phyloP scores from a whole-genome alignment of 2,329 filamentous ascomycete species.

The Fusarium circinatum region DNA sequence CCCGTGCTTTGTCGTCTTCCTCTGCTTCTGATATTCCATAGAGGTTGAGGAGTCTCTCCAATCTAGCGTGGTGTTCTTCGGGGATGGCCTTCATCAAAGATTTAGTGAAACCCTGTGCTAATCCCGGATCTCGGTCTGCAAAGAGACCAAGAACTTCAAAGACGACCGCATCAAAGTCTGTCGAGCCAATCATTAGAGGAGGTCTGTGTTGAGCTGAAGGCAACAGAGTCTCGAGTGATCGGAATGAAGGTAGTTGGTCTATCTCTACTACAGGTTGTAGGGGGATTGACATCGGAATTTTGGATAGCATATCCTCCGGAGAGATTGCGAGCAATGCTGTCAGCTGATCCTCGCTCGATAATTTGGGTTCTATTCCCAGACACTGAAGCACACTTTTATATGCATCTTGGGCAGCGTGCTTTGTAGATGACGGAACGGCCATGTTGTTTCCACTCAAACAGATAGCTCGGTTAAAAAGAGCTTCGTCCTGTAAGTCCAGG shows the following conservation, averaged over 20 bases:
- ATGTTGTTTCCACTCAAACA: constrained; percentile 1
- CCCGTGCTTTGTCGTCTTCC: accelerated
- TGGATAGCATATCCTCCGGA: background rate
- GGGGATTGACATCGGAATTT: background rate
- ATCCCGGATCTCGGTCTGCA: background rate
- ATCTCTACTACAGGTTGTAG: background rate
- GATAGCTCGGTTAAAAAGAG: background rate
- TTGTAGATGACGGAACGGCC: background rate
- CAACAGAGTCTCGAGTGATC: background rate
- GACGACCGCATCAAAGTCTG: background rate
- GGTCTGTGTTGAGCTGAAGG: accelerated
- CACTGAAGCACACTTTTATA: background rate
- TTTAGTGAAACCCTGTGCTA: background rate
- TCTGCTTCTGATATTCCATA: background rate
- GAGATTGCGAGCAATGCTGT: background rate
- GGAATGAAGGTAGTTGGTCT: background rate
- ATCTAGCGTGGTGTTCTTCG: accelerated
- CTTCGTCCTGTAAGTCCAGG: background rate
- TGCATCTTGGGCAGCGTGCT: background rate
- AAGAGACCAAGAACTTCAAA: background rate
- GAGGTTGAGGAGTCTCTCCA: background rate
- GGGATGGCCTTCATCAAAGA: background rate
- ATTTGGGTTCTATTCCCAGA: background rate
- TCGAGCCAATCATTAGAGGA: background rate
- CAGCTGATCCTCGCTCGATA: background rate